Conservation (phyloP, 495 filamentous ascomycete species). For the Penicillium daleae region DNA sequence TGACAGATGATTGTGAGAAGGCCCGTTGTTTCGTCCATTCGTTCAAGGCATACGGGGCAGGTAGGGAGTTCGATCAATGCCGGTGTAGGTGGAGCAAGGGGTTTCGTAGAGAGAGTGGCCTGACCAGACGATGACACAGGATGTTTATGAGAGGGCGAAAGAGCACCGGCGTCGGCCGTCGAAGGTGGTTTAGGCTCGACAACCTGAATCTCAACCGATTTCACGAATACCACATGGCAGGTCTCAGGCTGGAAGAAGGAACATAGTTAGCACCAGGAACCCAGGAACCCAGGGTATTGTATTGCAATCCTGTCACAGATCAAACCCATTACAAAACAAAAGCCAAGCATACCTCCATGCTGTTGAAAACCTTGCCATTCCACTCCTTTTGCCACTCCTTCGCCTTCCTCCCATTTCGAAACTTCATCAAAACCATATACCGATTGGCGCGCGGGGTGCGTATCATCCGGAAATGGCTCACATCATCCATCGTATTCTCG, state of each 20-base stretch:
- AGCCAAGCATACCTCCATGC: slow-evolving; percentile 87
- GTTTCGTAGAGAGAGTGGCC: slow-evolving; percentile 68
- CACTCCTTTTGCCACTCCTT: slow-evolving; percentile 81
- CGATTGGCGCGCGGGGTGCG: slow-evolving; percentile 84
- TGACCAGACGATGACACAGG: slow-evolving; percentile 44
- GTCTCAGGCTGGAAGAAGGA: slow-evolving; percentile 73
- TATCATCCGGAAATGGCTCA: slow-evolving; percentile 96
- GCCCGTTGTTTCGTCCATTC: slow-evolving; percentile 97
- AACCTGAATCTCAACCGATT: slow-evolving; percentile 73
- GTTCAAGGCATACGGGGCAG: slow-evolving; percentile 93
- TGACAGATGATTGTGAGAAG: slow-evolving; percentile 95
- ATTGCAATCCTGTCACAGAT: neutral
- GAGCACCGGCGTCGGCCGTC: slow-evolving; percentile 32
- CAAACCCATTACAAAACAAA: slow-evolving; percentile 1
- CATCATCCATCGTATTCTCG: slow-evolving; percentile 81
- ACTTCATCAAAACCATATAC: slow-evolving; percentile 98
- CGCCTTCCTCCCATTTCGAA: slow-evolving; percentile 73
- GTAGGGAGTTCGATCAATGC: slow-evolving; percentile 90
- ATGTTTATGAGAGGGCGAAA: slow-evolving; percentile 48
- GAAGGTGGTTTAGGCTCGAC: slow-evolving; percentile 32
- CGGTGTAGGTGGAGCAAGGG: slow-evolving; percentile 89
- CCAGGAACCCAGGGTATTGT: too few species aligned
- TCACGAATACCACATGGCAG: slow-evolving; percentile 95
- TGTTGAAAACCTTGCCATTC: slow-evolving; percentile 94
- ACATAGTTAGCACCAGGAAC: slow-evolving; percentile 27